phyloP scores from a whole-genome alignment of 106 monocot genomes.

The Acorus calamus region DNA sequence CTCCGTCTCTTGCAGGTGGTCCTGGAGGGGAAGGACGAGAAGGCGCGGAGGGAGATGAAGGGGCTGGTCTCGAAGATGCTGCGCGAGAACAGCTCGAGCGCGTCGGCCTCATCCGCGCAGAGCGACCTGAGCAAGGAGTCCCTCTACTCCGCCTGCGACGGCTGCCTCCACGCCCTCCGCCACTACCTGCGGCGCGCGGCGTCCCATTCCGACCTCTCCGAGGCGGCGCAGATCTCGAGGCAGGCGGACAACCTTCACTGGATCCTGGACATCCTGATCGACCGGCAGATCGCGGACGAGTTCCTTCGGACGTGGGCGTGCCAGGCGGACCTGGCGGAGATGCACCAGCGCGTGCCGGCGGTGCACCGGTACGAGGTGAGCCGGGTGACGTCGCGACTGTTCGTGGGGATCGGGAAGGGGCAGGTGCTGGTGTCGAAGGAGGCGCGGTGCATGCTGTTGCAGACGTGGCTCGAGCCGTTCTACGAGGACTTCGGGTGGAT shows the following conservation, averaged over 20 bases:
- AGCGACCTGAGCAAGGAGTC: conserved; percentile 70
- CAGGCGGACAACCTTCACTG: conserved; percentile 94
- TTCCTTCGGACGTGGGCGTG: conserved; percentile 68
- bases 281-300: conserved; percentile 76
- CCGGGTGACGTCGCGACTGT: conserved; percentile 66
- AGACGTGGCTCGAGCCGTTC: conserved; percentile 83
- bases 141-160: conserved; percentile 66
- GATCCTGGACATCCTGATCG: conserved; percentile 83
- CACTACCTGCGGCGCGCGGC: conserved; percentile 40
- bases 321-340: conserved; percentile 50
- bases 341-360: conserved; percentile 48
- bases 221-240: conserved; percentile 47
- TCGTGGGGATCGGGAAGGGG: conserved; percentile 84
- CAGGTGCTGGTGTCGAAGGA: conserved; percentile 79
- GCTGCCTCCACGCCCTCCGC: conserved; percentile 51
- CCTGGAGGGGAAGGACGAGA: conserved; percentile 90
- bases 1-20: conserved; percentile 85
- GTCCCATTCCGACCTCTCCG: conserved; percentile 20
- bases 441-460: conserved; percentile 49
- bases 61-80: conserved; percentile 91
- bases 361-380: conserved; percentile 82
- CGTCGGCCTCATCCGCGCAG: background rate
- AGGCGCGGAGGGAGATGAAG: conserved; percentile 94
- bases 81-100: conserved; percentile 43
- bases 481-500: conserved; percentile 98